Evolutionary conservation across 805 yeast genomes (phyloP), one percentile per base, ranked within the genome.

Genomic region (Lipomyces oligophaga): DNA sequence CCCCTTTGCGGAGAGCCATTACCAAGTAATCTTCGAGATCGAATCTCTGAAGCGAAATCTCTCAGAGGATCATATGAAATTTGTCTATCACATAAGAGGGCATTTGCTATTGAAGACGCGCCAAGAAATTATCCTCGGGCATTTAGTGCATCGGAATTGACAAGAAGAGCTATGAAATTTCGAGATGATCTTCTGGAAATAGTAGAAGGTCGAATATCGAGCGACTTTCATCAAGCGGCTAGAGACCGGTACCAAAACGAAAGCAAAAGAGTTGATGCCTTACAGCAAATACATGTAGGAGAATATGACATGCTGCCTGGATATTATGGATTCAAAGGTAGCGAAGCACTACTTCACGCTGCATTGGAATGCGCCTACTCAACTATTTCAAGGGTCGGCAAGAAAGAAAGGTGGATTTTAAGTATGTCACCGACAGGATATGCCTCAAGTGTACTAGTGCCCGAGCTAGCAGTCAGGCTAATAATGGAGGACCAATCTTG

Each of bases 351-450:
- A 26, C 34, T 49, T n/a, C 46, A 45, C 6, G 34, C 39, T 8
- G 34, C 38, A 10, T 38, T 49, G 24, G 15, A 21, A 18, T 22
- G 33, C 7, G 27, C 33, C 16, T 51, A 49, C 10, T 28, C 21
- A 4, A 28, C 20, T 20, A 20, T 54, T 4, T 24, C 41, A 5
- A 28, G 26, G 11, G 51, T 51, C 1, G 41, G 49, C 3, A 13
- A 25, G 26, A 26, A n/a, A 20, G 19, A 28, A 13, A 24, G 43
- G 5, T 54, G 58, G 58, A 51, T 54, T 13, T 30, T 46, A 5
- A 48, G 49, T n/a, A n/a, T 54, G 24, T 52, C 58, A 11, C 45
- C 36, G 10, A 54, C 49, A 3, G 56, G 54, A 11, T 54, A 54
- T 30, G 51, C 41, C 6, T 27, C 47, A 11, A 15, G 39, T 10